Percentiles rank a stretch among this genome's conserved stretches.
Evolutionary conservation across 106 monocot genomes (phyloP).

Genomic region (Iris macrosiphon): DNA sequence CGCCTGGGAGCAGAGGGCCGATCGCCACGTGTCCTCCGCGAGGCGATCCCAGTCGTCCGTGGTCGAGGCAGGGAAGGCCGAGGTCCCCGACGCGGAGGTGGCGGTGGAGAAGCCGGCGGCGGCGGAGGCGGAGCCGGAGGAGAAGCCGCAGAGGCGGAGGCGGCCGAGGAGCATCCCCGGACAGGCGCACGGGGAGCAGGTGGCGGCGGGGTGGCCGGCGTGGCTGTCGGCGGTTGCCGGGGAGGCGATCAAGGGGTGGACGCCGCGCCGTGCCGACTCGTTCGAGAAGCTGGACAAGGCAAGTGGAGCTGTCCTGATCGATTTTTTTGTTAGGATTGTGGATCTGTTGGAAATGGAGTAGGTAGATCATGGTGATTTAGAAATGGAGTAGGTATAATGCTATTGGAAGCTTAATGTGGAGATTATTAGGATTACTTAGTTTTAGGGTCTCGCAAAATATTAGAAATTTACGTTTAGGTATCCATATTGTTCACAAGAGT

Average conservation of each 20-base stretch:
- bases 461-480: no score
- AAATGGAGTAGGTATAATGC: no score
- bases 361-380: no score
- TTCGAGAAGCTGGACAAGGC: constrained; percentile 80
- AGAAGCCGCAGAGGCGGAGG: constrained; percentile 9
- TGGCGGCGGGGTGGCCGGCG: constrained; percentile 65
- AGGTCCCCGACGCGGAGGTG: not conserved
- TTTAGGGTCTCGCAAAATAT: no score
- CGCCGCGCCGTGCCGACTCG: constrained; percentile 50
- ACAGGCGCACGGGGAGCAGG: constrained; percentile 40
- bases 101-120: not conserved
- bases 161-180: constrained; percentile 17
- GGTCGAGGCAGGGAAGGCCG: not conserved
- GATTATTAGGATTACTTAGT: no score
- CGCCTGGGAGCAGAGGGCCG: not conserved
- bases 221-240: constrained; percentile 74
- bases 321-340: no score
- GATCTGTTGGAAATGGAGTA: no score
- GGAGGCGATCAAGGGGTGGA: constrained; percentile 70
- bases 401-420: no score
- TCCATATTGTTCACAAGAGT: no score
- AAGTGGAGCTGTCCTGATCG: no score
- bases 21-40: constrained; percentile 5
- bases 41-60: constrained; percentile 2
- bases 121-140: not conserved